Percentiles rank a stretch among this genome's conserved stretches.
phyloP scores from a whole-genome alignment of 2,329 filamentous ascomycete species.

The Dothidotthia symphoricarpi region DNA sequence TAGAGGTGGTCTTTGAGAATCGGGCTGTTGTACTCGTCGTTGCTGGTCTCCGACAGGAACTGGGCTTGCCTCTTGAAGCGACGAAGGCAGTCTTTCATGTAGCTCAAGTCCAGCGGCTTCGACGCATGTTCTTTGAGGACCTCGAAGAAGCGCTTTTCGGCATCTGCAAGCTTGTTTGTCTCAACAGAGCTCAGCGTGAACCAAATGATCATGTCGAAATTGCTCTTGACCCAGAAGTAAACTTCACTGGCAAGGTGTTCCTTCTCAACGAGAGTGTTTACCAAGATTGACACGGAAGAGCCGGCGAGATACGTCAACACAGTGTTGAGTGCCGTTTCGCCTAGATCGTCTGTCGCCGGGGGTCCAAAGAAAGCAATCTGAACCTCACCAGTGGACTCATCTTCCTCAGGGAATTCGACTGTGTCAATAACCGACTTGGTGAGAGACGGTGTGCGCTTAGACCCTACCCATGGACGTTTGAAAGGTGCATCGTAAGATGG shows the following conservation, averaged over 20 bases:
- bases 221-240: slow-evolving; percentile 72
- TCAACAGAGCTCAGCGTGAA: slow-evolving; percentile 84
- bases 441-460: slow-evolving; percentile 70
- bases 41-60: slow-evolving; percentile 77
- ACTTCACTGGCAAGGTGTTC: slow-evolving; percentile 89
- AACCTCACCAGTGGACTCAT: slow-evolving; percentile 89
- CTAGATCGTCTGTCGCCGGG: slow-evolving; percentile 64
- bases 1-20: slow-evolving; percentile 93
- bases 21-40: slow-evolving; percentile 76
- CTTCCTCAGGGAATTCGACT: slow-evolving; percentile 92
- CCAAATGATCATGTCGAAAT: slow-evolving; percentile 80
- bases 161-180: slow-evolving; percentile 77
- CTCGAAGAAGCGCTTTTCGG: slow-evolving; percentile 81
- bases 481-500: slow-evolving; percentile 74
- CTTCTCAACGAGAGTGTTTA: slow-evolving; percentile 88
- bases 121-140: slow-evolving; percentile 77
- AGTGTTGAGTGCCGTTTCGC: slow-evolving; percentile 71
- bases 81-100: slow-evolving; percentile 82
- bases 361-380: slow-evolving; percentile 85
- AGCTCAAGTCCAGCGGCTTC: slow-evolving; percentile 83
- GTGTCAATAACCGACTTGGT: slow-evolving; percentile 70
- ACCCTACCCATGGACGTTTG: slow-evolving; percentile 87
- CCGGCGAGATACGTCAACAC: slow-evolving; percentile 84
- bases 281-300: slow-evolving; percentile 86
- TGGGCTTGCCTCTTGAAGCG: slow-evolving; percentile 79